Base-by-base conservation (phyloP, 139 green algal genomes). In the Spirogloea muscicola region DNA sequence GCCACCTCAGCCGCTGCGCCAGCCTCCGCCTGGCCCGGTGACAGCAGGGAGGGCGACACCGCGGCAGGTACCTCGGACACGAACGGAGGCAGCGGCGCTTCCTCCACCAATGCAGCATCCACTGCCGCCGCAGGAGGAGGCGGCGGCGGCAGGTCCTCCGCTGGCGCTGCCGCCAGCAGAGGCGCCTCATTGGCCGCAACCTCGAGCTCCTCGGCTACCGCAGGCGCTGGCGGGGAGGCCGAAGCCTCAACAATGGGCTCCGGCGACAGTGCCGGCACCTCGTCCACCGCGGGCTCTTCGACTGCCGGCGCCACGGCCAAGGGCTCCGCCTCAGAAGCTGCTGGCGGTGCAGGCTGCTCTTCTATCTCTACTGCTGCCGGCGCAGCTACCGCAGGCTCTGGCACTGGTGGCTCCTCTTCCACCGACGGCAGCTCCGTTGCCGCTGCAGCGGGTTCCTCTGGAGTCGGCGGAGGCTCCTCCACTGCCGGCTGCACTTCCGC, bases 361-460 rank as follows among this genome's bases (percentile, higher is more conserved):
- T 49, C 67, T 58, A 27, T 60, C 42, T 10, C 3, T 57, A 62
- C 43, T n/a, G n/a, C n/a, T n/a, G n/a, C n/a, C n/a, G n/a, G n/a
- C n/a, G n/a, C n/a, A n/a, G n/a, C n/a, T n/a, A n/a, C n/a, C n/a
- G n/a, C n/a, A n/a, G n/a, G n/a, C n/a, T n/a, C n/a, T n/a, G n/a
- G n/a, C n/a, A n/a, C n/a, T n/a, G n/a, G n/a, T n/a, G n/a, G n/a
- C n/a, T n/a, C n/a, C n/a, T n/a, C n/a, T n/a, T n/a, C n/a, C n/a
- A n/a, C n/a, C n/a, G n/a, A n/a, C n/a, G n/a, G n/a, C n/a, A n/a
- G n/a, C n/a, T n/a, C n/a, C n/a, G n/a, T n/a, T n/a, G n/a, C n/a
- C n/a, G n/a, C n/a, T n/a, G n/a, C n/a, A n/a, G n/a, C n/a, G n/a
- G n/a, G n/a, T n/a, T n/a, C n/a, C n/a, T n/a, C n/a, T n/a, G n/a